Evolutionary conservation across 192 early-diverging fungal species (phyloP).

Genomic region (Neocallimastix lanati): DNA sequence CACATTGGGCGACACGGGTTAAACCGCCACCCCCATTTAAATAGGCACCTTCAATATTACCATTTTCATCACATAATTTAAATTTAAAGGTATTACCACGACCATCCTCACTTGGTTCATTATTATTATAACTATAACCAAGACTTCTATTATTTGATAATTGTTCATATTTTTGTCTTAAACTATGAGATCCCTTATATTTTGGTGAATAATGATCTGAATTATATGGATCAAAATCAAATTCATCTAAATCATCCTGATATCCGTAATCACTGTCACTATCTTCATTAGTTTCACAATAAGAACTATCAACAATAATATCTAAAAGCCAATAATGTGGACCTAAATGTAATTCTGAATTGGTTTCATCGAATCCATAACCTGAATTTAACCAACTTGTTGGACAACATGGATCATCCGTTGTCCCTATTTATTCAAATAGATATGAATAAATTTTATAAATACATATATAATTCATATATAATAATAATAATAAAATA

Average conservation of each 20-base stretch:
- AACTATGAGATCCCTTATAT: background rate
- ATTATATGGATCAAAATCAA: background rate
- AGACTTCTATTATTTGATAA: background rate
- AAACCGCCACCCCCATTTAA: background rate
- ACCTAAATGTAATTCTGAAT: background rate
- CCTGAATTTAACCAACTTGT: background rate
- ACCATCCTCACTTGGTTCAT: background rate
- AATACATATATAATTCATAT: background rate
- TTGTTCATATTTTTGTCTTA: background rate
- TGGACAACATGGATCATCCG: background rate
- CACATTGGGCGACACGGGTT: background rate
- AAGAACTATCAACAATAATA: background rate
- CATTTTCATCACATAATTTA: background rate
- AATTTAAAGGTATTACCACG: background rate
- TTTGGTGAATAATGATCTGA: background rate
- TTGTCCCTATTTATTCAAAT: background rate
- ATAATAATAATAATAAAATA: too few species aligned
- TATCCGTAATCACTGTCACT: background rate
- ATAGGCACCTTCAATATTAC: background rate
- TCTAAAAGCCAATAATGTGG: background rate
- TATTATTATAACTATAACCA: background rate
- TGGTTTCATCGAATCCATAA: background rate
- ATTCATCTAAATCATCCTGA: background rate
- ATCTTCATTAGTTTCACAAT: background rate
- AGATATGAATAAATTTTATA: background rate